These are phyloP conservation scores for Candida suzukii DNA, from an alignment of 805 yeast genomes.

Conservation along the genomic window DNA sequence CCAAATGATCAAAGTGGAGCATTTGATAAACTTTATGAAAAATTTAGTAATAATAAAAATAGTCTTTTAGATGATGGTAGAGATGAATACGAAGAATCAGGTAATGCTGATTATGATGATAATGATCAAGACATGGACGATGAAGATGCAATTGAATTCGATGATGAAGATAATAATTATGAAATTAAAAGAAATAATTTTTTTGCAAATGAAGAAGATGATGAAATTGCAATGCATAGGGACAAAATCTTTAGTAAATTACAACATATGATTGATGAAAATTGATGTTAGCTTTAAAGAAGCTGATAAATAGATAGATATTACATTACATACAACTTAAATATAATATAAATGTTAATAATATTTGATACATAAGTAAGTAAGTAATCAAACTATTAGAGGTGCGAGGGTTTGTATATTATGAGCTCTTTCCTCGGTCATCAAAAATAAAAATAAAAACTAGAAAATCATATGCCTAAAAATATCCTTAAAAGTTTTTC, in stretches of 20 bases:
- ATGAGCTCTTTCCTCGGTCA: too few relatives aligned
- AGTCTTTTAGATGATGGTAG: conserved; percentile 5
- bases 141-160: conserved; percentile 4
- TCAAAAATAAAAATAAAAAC: too few relatives aligned
- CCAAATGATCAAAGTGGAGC: too few relatives aligned
- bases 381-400: too few relatives aligned
- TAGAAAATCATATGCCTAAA: too few relatives aligned
- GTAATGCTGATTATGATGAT: not conserved
- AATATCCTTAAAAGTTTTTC: too few relatives aligned
- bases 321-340: too few relatives aligned
- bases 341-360: too few relatives aligned
- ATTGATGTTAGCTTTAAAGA: not conserved
- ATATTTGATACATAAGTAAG: too few relatives aligned
- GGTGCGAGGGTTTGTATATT: too few relatives aligned
- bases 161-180: conserved; percentile 17
- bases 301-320: not conserved
- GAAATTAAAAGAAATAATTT: conserved; percentile 40
- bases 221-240: conserved; percentile 55
- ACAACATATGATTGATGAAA: conserved; percentile 46
- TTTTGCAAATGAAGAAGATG: conserved; percentile 49
- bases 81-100: conserved; percentile 9
- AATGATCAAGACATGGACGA: conserved; percentile 6
- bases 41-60: conserved; percentile 2
- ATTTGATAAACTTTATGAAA: conserved; percentile 26
- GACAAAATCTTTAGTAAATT: conserved; percentile 54